phyloP scores from a whole-genome alignment of 768 basidiomycete species.

The Tubosaeta brunneosetosa region DNA sequence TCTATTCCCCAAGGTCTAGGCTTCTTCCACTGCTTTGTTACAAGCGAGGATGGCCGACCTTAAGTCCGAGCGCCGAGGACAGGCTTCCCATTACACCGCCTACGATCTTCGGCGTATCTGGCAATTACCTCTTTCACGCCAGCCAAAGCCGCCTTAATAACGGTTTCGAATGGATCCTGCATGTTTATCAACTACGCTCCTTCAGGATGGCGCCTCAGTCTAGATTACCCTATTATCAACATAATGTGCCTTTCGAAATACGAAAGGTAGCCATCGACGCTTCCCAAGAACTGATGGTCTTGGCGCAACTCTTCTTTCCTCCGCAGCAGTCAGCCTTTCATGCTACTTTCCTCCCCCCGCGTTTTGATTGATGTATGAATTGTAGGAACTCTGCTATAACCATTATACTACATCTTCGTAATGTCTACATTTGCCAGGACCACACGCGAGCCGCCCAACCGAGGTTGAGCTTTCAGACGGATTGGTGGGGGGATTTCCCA shows the following conservation, averaged over 20 bases:
- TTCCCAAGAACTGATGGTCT: conserved; percentile 27
- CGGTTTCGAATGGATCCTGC: conserved; percentile 30
- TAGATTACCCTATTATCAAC: conserved; percentile 27
- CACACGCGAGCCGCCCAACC: conserved; percentile 41
- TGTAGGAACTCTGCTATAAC: conserved; percentile 25
- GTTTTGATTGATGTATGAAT: background rate
- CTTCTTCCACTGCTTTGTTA: conserved; percentile 28
- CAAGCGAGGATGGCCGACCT: conserved; percentile 32
- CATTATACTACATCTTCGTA: conserved; percentile 44
- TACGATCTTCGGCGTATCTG: conserved; percentile 31
- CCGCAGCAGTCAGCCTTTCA: conserved; percentile 20
- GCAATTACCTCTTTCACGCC: conserved; percentile 31
- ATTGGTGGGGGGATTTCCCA: conserved; percentile 32
- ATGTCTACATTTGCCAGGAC: conserved; percentile 52
- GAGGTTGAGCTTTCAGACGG: conserved; percentile 27
- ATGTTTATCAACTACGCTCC: conserved; percentile 32
- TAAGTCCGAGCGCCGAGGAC: conserved; percentile 30
- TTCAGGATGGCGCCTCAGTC: conserved; percentile 24
- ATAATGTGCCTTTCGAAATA: conserved; percentile 32
- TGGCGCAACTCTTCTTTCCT: conserved; percentile 29
- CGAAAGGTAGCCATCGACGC: conserved; percentile 31
- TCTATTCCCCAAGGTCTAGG: conserved; percentile 14
- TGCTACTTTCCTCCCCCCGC: background rate
- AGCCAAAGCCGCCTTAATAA: conserved; percentile 31
- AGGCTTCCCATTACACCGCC: conserved; percentile 28